Evolutionary conservation across 495 filamentous ascomycete species (phyloP).

Genomic region (Lasiosphaeriaceae sp.): DNA sequence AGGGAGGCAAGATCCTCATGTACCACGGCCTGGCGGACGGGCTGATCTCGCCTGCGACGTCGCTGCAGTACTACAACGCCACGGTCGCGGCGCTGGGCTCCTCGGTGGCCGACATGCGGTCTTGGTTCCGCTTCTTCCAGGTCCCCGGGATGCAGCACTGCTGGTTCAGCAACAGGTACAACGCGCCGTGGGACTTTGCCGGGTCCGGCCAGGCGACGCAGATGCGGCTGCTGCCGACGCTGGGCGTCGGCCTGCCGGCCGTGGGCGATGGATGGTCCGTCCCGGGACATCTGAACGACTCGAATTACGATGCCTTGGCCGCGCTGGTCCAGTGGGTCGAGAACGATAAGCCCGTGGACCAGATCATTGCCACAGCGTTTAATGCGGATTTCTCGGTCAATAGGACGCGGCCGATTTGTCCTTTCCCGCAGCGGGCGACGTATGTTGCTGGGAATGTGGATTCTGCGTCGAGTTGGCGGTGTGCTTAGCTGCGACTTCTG

Average conservation of each 20-base stretch:
- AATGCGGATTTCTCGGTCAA: conserved; percentile 26
- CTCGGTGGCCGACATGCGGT: conserved; percentile 12
- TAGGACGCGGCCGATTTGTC: conserved; percentile 39
- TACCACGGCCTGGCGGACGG: conserved; percentile 56
- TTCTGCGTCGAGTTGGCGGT: conserved; percentile 16
- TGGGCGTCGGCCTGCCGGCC: conserved; percentile 15
- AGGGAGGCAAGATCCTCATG: conserved; percentile 52
- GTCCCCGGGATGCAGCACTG: conserved; percentile 49
- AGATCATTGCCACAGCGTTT: conserved; percentile 44
- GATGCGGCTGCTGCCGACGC: conserved; percentile 13
- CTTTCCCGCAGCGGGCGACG: conserved; percentile 31
- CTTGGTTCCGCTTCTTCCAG: conserved; percentile 43
- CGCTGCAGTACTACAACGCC: conserved; percentile 43
- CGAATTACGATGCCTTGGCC: conserved; percentile 43
- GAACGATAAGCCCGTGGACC: conserved; percentile 35
- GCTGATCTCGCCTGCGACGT: conserved; percentile 42
- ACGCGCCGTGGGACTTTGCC: conserved; percentile 44
- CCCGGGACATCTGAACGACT: conserved; percentile 29
- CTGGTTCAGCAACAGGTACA: conserved; percentile 28
- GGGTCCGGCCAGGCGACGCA: conserved; percentile 29
- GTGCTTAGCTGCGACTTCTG: conserved; percentile 9
- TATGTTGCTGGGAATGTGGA: conserved; percentile 17
- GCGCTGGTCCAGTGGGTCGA: conserved; percentile 55
- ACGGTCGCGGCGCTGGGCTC: conserved; percentile 30
- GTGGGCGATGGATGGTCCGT: conserved; percentile 32